These are phyloP conservation scores for Chondrostereum purpureum DNA, from an alignment of 1,284 basidiomycete species.

Conservation along the genomic window DNA sequence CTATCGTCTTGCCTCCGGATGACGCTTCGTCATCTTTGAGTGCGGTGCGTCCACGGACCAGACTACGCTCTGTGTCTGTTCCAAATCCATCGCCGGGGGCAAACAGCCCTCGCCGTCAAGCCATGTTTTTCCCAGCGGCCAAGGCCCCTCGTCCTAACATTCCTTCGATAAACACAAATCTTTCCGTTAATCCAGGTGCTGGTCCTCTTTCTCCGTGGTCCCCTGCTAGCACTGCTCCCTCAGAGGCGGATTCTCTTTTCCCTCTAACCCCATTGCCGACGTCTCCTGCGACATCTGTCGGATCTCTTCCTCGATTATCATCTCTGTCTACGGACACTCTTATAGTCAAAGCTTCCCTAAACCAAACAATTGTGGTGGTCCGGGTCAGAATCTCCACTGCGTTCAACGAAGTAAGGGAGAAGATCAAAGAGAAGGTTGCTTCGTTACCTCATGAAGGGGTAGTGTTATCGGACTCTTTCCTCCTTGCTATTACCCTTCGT, in stretches of 20 bases:
- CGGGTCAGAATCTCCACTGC: slow-evolving; percentile 39
- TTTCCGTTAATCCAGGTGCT: too few relatives aligned
- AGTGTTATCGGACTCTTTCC: slow-evolving; percentile 45
- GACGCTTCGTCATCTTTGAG: too few relatives aligned
- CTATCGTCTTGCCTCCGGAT: too few relatives aligned
- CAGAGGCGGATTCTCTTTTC: slow-evolving; percentile 20
- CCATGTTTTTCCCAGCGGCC: too few relatives aligned
- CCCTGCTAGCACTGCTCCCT: slow-evolving; percentile 9
- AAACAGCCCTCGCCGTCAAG: too few relatives aligned
- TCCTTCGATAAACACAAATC: too few relatives aligned
- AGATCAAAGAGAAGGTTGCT: slow-evolving; percentile 57
- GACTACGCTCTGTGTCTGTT: too few relatives aligned
- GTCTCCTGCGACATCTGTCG: slow-evolving; percentile 14
- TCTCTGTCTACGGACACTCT: too few relatives aligned
- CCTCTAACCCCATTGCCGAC: slow-evolving; percentile 19
- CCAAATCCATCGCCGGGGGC: too few relatives aligned
- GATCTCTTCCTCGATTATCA: slow-evolving; percentile 12
- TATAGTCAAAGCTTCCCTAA: slow-evolving; percentile 58
- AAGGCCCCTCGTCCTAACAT: too few relatives aligned
- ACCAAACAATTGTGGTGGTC: slow-evolving; percentile 55
- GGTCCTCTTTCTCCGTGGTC: slow-evolving; percentile 18
- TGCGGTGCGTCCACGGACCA: too few relatives aligned
- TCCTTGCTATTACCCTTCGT: slow-evolving; percentile 39
- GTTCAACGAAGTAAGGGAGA: slow-evolving; percentile 44
- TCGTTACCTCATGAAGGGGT: slow-evolving; percentile 60